A percentile compares a stretch with the other conserved stretches of the same genome.
These are phyloP conservation scores for Phytophthora pini DNA, from an alignment of 352 stramenopile genomes.

Conservation along the genomic window DNA sequence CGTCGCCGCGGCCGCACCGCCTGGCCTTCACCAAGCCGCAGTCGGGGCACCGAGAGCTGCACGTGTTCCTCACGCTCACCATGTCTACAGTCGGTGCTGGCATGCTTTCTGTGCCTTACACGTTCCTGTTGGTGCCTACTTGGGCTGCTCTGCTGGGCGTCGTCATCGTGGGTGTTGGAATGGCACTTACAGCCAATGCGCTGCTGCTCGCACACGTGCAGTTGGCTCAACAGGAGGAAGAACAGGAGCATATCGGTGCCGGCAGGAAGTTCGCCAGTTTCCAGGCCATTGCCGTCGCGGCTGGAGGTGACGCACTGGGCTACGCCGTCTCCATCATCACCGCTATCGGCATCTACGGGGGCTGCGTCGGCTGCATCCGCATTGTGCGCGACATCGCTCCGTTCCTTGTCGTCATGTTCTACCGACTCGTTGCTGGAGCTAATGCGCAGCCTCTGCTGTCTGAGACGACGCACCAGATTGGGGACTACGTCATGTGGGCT, in stretches of 20 bases:
- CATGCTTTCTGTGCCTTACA: conserved; percentile 77
- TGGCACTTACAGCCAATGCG: conserved; percentile 64
- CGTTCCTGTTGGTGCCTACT: conserved; percentile 61
- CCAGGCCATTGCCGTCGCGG: conserved; percentile 64
- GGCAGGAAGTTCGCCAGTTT: conserved; percentile 66
- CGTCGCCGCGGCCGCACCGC: conserved; percentile 59
- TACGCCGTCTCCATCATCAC: conserved; percentile 75
- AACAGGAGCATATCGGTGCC: conserved; percentile 50
- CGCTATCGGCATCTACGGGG: conserved; percentile 71
- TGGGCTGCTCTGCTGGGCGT: conserved; percentile 52
- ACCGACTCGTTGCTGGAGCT: conserved; percentile 27
- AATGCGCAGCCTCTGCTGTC: conserved; percentile 18
- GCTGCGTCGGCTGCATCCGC: conserved; percentile 73
- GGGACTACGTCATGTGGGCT: conserved; percentile 57
- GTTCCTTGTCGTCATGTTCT: conserved; percentile 53
- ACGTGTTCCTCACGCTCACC: conserved; percentile 81
- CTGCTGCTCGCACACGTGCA: conserved; percentile 67
- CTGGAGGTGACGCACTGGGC: conserved; percentile 50
- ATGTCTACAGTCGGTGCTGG: conserved; percentile 80
- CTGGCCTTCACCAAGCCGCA: conserved; percentile 53
- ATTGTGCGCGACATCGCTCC: conserved; percentile 74
- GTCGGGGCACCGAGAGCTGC: conserved; percentile 48
- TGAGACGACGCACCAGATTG: conserved; percentile 31
- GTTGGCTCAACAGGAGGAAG: conserved; percentile 53
- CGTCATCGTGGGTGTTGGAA: conserved; percentile 54